phyloP scores from a whole-genome alignment of 805 yeast genomes.

The Ogataea paradorogensis region DNA sequence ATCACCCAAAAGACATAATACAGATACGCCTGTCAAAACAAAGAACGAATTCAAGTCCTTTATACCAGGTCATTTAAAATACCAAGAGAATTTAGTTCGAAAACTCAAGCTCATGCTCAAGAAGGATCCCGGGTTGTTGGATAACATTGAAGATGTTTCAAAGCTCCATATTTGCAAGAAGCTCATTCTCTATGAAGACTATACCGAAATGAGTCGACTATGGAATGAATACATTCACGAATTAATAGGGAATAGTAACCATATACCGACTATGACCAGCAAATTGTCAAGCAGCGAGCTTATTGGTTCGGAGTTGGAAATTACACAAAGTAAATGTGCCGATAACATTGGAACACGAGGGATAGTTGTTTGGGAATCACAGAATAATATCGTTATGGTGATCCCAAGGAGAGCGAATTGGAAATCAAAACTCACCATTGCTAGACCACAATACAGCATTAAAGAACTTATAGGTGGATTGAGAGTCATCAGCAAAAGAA shows the following conservation, averaged over 20 bases:
- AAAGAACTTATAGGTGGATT: slow-evolving; percentile 56
- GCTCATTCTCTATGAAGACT: slow-evolving; percentile 43
- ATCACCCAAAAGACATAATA: slow-evolving; percentile 15
- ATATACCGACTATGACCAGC: slow-evolving; percentile 38
- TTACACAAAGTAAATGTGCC: slow-evolving; percentile 53
- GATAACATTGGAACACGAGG: slow-evolving; percentile 64
- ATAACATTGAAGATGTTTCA: slow-evolving; percentile 21
- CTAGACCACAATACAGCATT: slow-evolving; percentile 16
- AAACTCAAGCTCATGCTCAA: slow-evolving; percentile 31
- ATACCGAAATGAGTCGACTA: slow-evolving; percentile 52
- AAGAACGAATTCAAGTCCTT: slow-evolving; percentile 43
- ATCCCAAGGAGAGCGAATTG: slow-evolving; percentile 42
- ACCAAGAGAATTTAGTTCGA: slow-evolving; percentile 40
- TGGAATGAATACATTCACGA: slow-evolving; percentile 74
- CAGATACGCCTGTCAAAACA: slow-evolving; percentile 24
- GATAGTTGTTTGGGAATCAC: slow-evolving; percentile 82
- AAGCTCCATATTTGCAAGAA: slow-evolving; percentile 22
- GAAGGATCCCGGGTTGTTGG: slow-evolving; percentile 24
- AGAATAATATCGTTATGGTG: slow-evolving; percentile 63
- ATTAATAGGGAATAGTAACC: slow-evolving; percentile 38
- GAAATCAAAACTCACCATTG: slow-evolving; percentile 28
- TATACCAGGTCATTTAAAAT: slow-evolving; percentile 35
- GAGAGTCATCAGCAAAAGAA: slow-evolving; percentile 63
- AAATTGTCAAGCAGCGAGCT: slow-evolving; percentile 75
- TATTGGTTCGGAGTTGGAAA: slow-evolving; percentile 69